phyloP scores from a whole-genome alignment of 345 rosid species.

The Brassica incana region DNA sequence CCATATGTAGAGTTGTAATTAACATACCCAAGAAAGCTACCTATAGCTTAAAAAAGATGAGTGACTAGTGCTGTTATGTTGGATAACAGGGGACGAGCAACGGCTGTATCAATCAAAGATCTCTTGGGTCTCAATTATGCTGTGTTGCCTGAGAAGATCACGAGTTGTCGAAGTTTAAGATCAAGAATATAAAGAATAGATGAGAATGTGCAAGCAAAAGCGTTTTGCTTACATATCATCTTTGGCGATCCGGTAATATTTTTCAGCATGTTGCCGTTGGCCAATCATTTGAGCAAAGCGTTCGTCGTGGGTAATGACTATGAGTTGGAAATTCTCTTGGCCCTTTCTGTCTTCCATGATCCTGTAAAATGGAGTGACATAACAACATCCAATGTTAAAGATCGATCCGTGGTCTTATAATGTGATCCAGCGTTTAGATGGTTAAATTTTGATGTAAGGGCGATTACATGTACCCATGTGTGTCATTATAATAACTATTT shows the following conservation, averaged over 20 bases:
- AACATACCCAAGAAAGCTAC: slow-evolving; percentile 18
- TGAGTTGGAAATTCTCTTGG: slow-evolving; percentile 96
- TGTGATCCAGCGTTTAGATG: slow-evolving; percentile 4
- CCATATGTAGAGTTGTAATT: slow-evolving; percentile 8
- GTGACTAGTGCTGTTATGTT: slow-evolving; percentile 8
- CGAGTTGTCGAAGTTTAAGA: neutral
- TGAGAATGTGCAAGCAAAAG: slow-evolving; percentile 8
- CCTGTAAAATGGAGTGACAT: slow-evolving; percentile 43
- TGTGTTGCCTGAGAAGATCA: slow-evolving; percentile 72
- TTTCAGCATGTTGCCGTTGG: slow-evolving; percentile 92
- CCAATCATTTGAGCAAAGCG: slow-evolving; percentile 96
- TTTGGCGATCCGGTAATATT: slow-evolving; percentile 79
- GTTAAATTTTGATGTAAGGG: neutral
- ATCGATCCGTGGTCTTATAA: slow-evolving; percentile 8
- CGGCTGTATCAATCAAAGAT: slow-evolving; percentile 63
- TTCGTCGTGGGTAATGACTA: slow-evolving; percentile 90
- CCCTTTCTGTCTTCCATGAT: slow-evolving; percentile 95
- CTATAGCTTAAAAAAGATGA: neutral
- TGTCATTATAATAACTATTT: slow-evolving; percentile 5
- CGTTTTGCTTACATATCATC: slow-evolving; percentile 70
- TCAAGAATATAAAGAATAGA: neutral
- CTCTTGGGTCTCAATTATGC: slow-evolving; percentile 93
- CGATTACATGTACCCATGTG: slow-evolving; percentile 1
- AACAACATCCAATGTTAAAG: slow-evolving; percentile 6
- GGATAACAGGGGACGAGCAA: slow-evolving; percentile 13